Conservation (phyloP, 2,329 filamentous ascomycete genomes). For the Cryphonectria japonica region DNA sequence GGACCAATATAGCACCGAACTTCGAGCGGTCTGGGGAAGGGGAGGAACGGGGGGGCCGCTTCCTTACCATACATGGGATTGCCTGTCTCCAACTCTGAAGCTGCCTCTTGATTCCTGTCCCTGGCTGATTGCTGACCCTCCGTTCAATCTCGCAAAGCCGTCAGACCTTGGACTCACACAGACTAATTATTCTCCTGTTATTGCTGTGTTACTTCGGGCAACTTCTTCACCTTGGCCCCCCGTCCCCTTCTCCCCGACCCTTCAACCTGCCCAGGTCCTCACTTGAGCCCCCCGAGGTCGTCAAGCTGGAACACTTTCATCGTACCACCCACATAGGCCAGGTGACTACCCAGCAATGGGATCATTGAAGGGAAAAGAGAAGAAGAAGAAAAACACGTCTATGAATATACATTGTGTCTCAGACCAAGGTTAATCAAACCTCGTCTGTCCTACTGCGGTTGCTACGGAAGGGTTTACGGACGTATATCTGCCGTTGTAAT, state of each 20-base stretch:
- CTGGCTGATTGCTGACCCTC: neutral
- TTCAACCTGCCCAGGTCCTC: neutral
- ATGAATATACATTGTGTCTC: neutral
- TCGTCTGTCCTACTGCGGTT: neutral
- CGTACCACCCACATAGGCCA: neutral
- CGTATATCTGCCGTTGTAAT: neutral
- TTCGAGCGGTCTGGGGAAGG: neutral
- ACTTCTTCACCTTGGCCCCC: neutral
- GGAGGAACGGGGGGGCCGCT: neutral
- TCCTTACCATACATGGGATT: neutral
- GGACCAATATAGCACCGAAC: neutral
- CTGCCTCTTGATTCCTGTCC: neutral
- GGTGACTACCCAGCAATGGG: neutral
- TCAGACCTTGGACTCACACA: no score
- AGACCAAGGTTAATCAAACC: neutral
- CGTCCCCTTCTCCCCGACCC: no score
- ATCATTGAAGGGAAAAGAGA: neutral
- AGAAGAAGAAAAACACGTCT: neutral
- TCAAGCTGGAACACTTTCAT: neutral
- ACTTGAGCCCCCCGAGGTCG: neutral
- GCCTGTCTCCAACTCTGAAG: neutral
- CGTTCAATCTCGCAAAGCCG: neutral
- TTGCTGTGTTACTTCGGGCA: neutral
- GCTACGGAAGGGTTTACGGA: neutral
- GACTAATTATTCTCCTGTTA: neutral